A percentile compares a stretch with the other conserved stretches of the same genome.
Evolutionary conservation across 2,329 filamentous ascomycete species (phyloP).

Genomic region (Fusarium azukiicola): DNA sequence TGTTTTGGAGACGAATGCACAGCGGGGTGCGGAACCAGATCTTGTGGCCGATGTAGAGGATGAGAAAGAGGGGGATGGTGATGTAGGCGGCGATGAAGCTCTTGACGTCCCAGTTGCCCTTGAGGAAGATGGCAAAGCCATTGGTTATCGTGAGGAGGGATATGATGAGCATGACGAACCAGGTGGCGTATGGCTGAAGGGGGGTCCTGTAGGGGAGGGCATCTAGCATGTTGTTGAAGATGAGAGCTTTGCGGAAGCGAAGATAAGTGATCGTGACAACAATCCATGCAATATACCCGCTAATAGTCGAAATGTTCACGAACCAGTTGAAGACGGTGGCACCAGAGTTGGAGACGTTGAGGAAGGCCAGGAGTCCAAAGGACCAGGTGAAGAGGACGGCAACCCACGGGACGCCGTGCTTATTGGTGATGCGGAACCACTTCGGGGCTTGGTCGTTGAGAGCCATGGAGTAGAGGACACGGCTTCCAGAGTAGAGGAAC

Average conservation of each 20-base stretch:
- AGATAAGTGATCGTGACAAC: slow-evolving; percentile 78
- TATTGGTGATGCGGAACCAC: slow-evolving; percentile 79
- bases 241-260: slow-evolving; percentile 78
- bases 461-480: slow-evolving; percentile 85
- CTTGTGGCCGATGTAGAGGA: slow-evolving; percentile 45
- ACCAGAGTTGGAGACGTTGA: slow-evolving; percentile 83
- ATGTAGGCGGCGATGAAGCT: slow-evolving; percentile 47
- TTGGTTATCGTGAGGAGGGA: slow-evolving; percentile 44
- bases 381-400: slow-evolving; percentile 75
- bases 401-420: slow-evolving; percentile 79
- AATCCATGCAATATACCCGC: slow-evolving; percentile 80
- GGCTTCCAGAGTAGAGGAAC: slow-evolving; percentile 83
- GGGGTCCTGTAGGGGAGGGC: slow-evolving; percentile 73
- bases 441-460: slow-evolving; percentile 83
- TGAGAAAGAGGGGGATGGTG: slow-evolving; percentile 44
- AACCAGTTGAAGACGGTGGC: slow-evolving; percentile 86
- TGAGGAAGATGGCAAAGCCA: slow-evolving; percentile 45
- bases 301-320: slow-evolving; percentile 83
- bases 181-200: slow-evolving; percentile 79
- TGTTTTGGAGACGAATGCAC: slow-evolving; percentile 33
- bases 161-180: slow-evolving; percentile 44
- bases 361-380: slow-evolving; percentile 84
- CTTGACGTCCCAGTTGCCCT: slow-evolving; percentile 38
- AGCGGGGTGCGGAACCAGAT: slow-evolving; percentile 45
- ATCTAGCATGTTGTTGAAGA: slow-evolving; percentile 67